phyloP scores from a whole-genome alignment of 352 stramenopile genomes.

The Phytophthora macrochlamydospora region DNA sequence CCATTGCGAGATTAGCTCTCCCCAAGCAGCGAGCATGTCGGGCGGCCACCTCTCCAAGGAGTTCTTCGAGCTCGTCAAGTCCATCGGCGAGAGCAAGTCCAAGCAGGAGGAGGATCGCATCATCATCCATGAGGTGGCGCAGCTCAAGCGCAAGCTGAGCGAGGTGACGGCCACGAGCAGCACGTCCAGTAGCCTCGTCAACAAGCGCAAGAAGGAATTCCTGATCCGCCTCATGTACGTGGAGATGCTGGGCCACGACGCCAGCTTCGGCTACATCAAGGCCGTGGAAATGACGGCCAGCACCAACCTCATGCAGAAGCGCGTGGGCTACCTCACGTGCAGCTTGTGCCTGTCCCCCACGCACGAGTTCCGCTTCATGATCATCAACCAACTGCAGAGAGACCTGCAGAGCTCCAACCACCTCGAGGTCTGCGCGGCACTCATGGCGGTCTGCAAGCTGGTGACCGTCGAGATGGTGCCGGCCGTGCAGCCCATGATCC shows the following conservation, averaged over 20 bases:
- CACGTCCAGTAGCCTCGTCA: conserved; percentile 73
- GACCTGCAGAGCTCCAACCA: conserved; percentile 92
- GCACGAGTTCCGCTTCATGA: conserved; percentile 99
- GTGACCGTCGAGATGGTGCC: conserved; percentile 99
- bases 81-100: conserved; percentile 99
- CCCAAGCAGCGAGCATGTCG: conserved; percentile 65
- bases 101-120: conserved; percentile 99
- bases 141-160: conserved; percentile 96
- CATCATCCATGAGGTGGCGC: conserved; percentile 95
- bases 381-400: conserved; percentile 99
- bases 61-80: conserved; percentile 99
- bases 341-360: conserved; percentile 95
- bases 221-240: conserved; percentile 99
- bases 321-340: conserved; percentile 96
- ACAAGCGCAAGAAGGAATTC: conserved; percentile 99
- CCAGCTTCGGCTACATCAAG: conserved; percentile 99
- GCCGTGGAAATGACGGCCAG: conserved; percentile 98
- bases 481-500: conserved; percentile 94
- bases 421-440: conserved; percentile 94
- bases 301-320: conserved; percentile 98
- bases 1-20: conserved; percentile 15
- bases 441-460: conserved; percentile 96
- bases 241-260: conserved; percentile 99
- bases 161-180: conserved; percentile 82
- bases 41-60: conserved; percentile 94